Base-by-base conservation (phyloP, 306 rosid species). In the Ochetophila trinervis region DNA sequence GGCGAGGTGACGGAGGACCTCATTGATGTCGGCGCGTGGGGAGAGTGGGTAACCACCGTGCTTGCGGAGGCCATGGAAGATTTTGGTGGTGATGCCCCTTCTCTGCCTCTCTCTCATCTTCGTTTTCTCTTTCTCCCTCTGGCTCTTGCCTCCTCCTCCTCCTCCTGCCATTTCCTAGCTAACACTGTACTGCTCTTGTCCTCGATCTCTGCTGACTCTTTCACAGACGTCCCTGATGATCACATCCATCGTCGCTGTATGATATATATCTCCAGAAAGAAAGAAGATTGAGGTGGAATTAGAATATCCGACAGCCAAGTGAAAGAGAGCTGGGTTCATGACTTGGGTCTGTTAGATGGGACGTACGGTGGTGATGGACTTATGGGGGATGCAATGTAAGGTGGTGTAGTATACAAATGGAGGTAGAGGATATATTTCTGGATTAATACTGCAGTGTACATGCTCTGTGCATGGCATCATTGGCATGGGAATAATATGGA, bases 61-160 rank as follows among this genome's bases (percentile, higher is more conserved):
- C 59, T 76, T 85, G 36, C 87, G 60, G 19, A 85, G 9, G 42
- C 90, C 83, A 20, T 71, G 77, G 71, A 79, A 73, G 75, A 85
- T 85, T 37, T 85, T 82, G 42, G 85, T 64, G 57, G 89, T 79
- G 58, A 84, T 81, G 37, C 82, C 80, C 34, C 89, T 69, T 58
- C 89, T 78, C 37, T 67, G 84, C 58, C 84, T 64, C 68, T 81
- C 89, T 17, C 89, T 75, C 74, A 78, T 70, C 76, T 81, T 81
- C 12, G 86, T 84, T 71, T 77, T 83, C 80, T 83, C 82, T 42
- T 76, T 83, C 42, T 79, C 87, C 22, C 62, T 74, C 66, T 76
- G 82, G 11, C 76, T 79, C 51, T 78, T 84, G 59, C 52, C 47
- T 23, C 67, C 66, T 47, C n/a, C n/a, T n/a, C n/a, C n/a, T n/a